Percentiles rank a stretch among this genome's conserved stretches.
phyloP scores from a whole-genome alignment of 441 rosid species.

The Mallotus repandus region DNA sequence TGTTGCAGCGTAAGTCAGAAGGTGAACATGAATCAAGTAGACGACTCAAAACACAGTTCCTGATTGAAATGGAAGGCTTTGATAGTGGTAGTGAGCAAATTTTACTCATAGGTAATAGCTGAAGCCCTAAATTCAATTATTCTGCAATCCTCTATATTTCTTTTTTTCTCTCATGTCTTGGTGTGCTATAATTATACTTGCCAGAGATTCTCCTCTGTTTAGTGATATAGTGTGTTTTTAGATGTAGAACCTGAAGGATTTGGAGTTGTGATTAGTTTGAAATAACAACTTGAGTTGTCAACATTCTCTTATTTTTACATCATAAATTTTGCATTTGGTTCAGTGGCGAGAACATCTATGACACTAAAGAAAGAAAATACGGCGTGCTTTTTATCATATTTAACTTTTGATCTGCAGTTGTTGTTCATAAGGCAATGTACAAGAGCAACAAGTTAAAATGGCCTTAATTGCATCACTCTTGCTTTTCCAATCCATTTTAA shows the following conservation, averaged over 20 bases:
- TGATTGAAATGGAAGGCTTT: constrained; percentile 98
- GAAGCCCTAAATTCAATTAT: background rate
- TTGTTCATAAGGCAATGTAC: background rate
- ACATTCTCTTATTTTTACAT: background rate
- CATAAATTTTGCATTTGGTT: background rate
- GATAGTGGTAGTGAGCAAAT: constrained; percentile 84
- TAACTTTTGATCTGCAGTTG: background rate
- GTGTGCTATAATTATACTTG: no score
- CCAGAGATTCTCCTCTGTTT: background rate
- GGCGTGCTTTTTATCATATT: background rate
- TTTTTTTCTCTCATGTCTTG: background rate
- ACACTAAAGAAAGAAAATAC: background rate
- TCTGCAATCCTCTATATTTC: no score
- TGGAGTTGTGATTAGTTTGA: background rate
- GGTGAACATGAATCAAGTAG: constrained; percentile 98
- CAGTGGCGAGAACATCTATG: background rate
- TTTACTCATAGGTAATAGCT: constrained; percentile 77
- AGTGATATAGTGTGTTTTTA: background rate
- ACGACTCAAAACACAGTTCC: constrained; percentile 91
- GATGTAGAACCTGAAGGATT: background rate
- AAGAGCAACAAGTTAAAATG: background rate
- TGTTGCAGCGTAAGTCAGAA: constrained; percentile 85
- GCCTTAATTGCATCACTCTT: background rate
- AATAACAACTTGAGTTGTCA: background rate
- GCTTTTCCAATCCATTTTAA: background rate